Evolutionary conservation across 805 yeast species (phyloP), one percentile per base, ranked within the genome.

Genomic region (Myxozyma vanderwaltii): DNA sequence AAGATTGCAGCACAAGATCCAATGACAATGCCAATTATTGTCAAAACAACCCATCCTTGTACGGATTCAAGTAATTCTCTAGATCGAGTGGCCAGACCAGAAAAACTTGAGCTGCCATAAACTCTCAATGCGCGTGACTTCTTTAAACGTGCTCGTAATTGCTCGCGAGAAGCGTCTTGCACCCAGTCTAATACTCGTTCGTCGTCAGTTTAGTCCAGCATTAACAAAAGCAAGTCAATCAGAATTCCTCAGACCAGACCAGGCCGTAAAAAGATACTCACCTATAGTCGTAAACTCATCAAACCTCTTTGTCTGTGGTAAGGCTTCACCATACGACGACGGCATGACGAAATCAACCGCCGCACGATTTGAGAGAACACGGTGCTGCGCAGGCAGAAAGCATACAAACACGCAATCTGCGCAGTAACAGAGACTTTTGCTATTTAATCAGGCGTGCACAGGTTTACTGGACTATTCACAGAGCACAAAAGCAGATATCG

Each of bases 1-100:
- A 94, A 75, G 17, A 81, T 77, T 0, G 90, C 96, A 0, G 99
- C 98, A 39, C 90, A 85, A 1, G 82, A 68, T 3, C 99, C 99
- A 54, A 91, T 86, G 2, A 79, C 63, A 0, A 86, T 70, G 0
- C 98, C 99, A 59, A 90, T 88, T 1, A 80, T 66, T 0, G 91
- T 86, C 36, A 94, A 75, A 0, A 88, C 86, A 0, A 90, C 68
- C 88, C 97, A 90, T 57, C 82, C 82, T 66, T 82, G 84, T 1
- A 79, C 72, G 0, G 76, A 72, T 15, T 65, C 58, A 29, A 63
- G 68, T 23, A 65, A 38, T 36, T 68, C 61, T 4, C 63, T 38
- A 24, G 63, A 33, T 54, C 59, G 31, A 24, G 55, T 53, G 8
- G 29, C 33, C 15, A 55, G 8, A n/a, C 55, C 26, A 21, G 56